phyloP scores from a whole-genome alignment of 352 stramenopile species.

The Albugo laibachii region DNA sequence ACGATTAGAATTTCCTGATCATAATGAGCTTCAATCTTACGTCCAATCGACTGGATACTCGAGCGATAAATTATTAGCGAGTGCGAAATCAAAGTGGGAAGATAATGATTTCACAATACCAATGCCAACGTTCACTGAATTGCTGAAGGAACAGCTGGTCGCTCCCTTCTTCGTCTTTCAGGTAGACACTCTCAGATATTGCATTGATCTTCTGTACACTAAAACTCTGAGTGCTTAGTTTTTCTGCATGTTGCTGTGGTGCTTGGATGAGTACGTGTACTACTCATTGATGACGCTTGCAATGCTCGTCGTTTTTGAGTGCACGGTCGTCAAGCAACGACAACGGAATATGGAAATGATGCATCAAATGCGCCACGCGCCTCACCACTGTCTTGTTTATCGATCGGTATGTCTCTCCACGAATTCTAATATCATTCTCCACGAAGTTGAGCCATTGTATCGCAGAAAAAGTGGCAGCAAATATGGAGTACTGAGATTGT shows the following conservation, averaged over 20 bases:
- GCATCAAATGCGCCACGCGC: slow-evolving; percentile 51
- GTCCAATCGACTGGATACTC: slow-evolving; percentile 7
- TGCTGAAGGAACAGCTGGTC: slow-evolving; percentile 85
- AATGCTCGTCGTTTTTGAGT: slow-evolving; percentile 91
- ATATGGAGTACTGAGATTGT: slow-evolving; percentile 50
- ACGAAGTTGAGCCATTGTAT: neutral
- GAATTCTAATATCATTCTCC: neutral
- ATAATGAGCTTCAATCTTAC: slow-evolving; percentile 12
- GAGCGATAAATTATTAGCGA: slow-evolving; percentile 2
- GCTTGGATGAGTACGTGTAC: slow-evolving; percentile 94
- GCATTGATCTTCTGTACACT: neutral
- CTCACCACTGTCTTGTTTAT: slow-evolving; percentile 62
- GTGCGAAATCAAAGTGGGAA: slow-evolving; percentile 18
- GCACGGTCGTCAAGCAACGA: slow-evolving; percentile 80
- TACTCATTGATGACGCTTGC: slow-evolving; percentile 91
- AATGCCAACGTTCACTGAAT: slow-evolving; percentile 55
- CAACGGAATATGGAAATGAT: slow-evolving; percentile 78
- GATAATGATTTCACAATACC: slow-evolving; percentile 78
- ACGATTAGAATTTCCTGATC: slow-evolving; percentile 24
- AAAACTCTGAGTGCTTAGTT: slow-evolving; percentile 8
- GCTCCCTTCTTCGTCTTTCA: slow-evolving; percentile 97
- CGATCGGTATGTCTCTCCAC: slow-evolving; percentile 12
- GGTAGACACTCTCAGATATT: slow-evolving; percentile 11
- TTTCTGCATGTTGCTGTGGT: slow-evolving; percentile 92
- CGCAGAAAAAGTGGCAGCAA: slow-evolving; percentile 27